These are phyloP conservation scores for Marasmius tenuissimus DNA, from an alignment of 1,284 basidiomycete genomes.

Conservation along the genomic window DNA sequence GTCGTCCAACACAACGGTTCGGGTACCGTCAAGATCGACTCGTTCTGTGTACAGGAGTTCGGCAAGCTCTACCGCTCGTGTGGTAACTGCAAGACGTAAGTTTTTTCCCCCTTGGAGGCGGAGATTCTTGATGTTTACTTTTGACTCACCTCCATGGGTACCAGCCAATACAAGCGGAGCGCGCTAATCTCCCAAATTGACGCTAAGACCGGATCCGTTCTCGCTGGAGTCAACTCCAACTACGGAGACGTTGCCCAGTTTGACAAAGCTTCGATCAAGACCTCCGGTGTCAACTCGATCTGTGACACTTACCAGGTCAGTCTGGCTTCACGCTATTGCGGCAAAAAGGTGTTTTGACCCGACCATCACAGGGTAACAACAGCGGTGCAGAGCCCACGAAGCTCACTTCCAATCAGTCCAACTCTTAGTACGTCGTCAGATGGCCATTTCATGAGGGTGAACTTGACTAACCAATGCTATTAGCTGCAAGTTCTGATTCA, in stretches of 20 bases:
- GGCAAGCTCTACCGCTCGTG: constrained; percentile 17
- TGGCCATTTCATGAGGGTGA: neutral
- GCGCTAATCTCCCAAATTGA: constrained; percentile 12
- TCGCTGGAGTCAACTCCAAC: constrained; percentile 17
- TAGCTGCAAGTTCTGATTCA: neutral
- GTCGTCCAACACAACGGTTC: constrained; percentile 18
- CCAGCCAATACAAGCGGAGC: constrained; percentile 7
- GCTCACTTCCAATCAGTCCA: constrained; percentile 1
- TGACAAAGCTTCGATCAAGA: neutral
- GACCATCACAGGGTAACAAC: neutral
- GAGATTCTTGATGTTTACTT: neutral
- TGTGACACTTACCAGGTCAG: constrained; percentile 2
- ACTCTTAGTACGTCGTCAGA: neutral
- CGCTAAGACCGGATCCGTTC: constrained; percentile 4
- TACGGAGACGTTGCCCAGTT: constrained; percentile 13
- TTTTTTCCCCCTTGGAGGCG: neutral
- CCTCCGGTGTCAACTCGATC: neutral
- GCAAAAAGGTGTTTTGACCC: neutral
- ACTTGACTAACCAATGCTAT: neutral
- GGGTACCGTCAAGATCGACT: constrained; percentile 16
- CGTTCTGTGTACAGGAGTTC: constrained; percentile 15
- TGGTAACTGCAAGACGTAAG: constrained; percentile 11
- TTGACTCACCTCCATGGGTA: neutral
- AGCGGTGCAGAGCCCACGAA: neutral
- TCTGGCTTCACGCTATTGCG: neutral